A percentile compares a stretch with the other conserved stretches of the same genome.
Evolutionary conservation across 768 basidiomycete genomes (phyloP).

Genomic region (Fibroporia radiculosa): DNA sequence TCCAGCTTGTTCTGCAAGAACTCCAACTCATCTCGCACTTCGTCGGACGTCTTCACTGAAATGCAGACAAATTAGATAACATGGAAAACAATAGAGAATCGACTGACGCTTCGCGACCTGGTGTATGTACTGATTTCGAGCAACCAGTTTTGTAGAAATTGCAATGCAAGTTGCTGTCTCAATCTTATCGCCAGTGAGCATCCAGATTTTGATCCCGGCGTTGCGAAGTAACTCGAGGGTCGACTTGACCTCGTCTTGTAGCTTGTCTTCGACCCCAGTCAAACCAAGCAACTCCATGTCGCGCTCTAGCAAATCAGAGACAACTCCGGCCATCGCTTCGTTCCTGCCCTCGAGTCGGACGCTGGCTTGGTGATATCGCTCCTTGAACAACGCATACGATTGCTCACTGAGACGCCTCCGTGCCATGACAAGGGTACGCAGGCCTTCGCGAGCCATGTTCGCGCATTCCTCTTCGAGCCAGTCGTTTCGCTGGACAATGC

Average conservation of each 20-base stretch:
- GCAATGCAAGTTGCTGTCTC: slow-evolving; percentile 99
- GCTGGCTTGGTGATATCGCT: slow-evolving; percentile 67
- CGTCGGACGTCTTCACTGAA: slow-evolving; percentile 76
- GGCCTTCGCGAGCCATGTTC: slow-evolving; percentile 96
- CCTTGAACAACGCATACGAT: slow-evolving; percentile 68
- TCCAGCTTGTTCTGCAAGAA: slow-evolving; percentile 92
- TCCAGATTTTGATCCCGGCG: slow-evolving; percentile 99
- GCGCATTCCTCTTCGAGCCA: slow-evolving; percentile 99
- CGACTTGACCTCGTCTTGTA: slow-evolving; percentile 94
- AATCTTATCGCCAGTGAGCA: slow-evolving; percentile 98
- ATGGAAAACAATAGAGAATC: neutral
- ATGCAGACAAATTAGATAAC: neutral
- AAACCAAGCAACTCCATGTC: slow-evolving; percentile 89
- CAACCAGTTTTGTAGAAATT: slow-evolving; percentile 93
- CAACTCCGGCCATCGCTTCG: slow-evolving; percentile 71
- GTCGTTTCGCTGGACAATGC: slow-evolving; percentile 92
- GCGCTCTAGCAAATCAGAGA: slow-evolving; percentile 71
- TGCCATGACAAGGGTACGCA: slow-evolving; percentile 90
- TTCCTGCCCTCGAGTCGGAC: slow-evolving; percentile 72
- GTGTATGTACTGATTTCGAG: slow-evolving; percentile 95
- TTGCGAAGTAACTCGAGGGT: slow-evolving; percentile 90
- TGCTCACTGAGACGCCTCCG: slow-evolving; percentile 67
- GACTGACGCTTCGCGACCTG: slow-evolving; percentile 85
- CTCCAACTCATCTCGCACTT: slow-evolving; percentile 82
- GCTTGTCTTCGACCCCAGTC: slow-evolving; percentile 98